Conservation (phyloP, 164 flowering plant genomes). For the Buxus sempervirens region DNA sequence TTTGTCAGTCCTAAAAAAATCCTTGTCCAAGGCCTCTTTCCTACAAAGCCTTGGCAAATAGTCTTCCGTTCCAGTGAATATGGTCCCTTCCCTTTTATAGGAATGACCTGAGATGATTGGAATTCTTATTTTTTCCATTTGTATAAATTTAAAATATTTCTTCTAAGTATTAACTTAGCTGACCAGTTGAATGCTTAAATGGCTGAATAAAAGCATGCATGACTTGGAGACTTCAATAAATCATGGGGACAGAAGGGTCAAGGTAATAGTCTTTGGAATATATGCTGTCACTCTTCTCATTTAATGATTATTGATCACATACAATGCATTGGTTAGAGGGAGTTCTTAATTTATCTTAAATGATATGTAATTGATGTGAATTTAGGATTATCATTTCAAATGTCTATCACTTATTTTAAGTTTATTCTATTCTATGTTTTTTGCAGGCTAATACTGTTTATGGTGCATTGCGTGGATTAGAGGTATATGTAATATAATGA, state of each 20-base stretch:
- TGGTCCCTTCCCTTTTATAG: no score
- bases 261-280: not conserved
- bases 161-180: no score
- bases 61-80: no score
- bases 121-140: not conserved
- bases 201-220: not conserved
- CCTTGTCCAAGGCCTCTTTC: no score
- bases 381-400: not conserved
- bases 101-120: not conserved
- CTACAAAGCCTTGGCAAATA: no score
- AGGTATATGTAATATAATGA: conserved; percentile 44
- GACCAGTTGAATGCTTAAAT: no score
- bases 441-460: conserved; percentile 91
- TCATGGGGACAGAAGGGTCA: not conserved
- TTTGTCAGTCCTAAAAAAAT: no score
- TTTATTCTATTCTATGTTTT: conserved; percentile 12
- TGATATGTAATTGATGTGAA: not conserved
- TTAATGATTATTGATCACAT: not conserved
- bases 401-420: conserved; percentile 7
- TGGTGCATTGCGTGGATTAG: conserved; percentile 91
- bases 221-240: not conserved
- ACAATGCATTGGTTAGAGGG: not conserved
- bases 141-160: no score
- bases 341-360: not conserved
- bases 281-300: no score